Evolutionary conservation across 2,329 filamentous ascomycete species (phyloP), one percentile per base, ranked within the genome.

Genomic region (Paecilomyces niveus): DNA sequence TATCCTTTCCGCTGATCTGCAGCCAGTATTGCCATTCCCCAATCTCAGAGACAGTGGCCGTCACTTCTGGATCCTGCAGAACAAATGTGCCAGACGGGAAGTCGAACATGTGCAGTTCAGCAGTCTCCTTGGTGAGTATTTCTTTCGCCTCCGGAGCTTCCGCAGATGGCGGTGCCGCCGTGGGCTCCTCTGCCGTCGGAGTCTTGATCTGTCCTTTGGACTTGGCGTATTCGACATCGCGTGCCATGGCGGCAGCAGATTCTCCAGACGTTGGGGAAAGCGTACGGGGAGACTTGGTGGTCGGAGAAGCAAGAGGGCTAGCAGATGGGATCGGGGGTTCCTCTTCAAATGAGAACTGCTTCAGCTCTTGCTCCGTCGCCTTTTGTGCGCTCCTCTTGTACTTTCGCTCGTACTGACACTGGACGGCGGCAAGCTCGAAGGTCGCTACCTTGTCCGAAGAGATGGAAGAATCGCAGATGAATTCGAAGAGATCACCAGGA

Each of bases 361-460:
- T 76, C 3, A 97, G 82, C 63, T 99, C 91, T 61, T 85, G 80
- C 59, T 92, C 87, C 8, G 90, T 91, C 1, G 94, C 94, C 54
- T 86, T 88, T 53, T 90, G 86, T 66, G 90, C 84, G 45, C 85
- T 87, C 69, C 88, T 89, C 62, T 90, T 85, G 74, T 94, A 95
- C 74, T 96, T 97, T 69, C 93, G 85, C 78, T 99, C 94, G 88
- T 95, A 99, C 75, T 99, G 94, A 73, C 94, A 97, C 83, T 97
- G 88, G 59, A 90, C 84, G 7, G 94, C 90, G 56, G 91, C 87
- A 57, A 88, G 81, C 69, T 93, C 86, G 72, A 99, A 97, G 15
- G 88, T 85, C 53, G 87, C 82, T 24, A 94, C 88, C 66, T 92
- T 89, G 54, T 85, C 82, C 2, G 85, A 78, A 29, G 86, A 80